A percentile compares a stretch with the other conserved stretches of the same genome.
These are phyloP conservation scores for Maudiozyma turicensis DNA, from an alignment of 805 yeast species.

Conservation along the genomic window DNA sequence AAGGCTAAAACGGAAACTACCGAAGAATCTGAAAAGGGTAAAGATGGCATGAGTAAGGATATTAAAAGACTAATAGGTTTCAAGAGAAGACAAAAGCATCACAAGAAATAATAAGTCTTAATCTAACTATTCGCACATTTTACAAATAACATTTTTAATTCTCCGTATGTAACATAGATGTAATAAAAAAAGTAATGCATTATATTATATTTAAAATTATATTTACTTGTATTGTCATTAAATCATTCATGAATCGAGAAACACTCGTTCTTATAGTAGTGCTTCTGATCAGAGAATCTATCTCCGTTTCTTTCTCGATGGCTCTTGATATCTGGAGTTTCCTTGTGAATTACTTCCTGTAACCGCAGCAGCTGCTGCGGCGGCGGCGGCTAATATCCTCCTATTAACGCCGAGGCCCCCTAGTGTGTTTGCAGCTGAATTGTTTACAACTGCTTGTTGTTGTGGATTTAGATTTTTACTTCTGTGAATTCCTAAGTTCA, in stretches of 20 bases:
- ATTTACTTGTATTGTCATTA: background rate
- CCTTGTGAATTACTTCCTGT: slow-evolving; percentile 20
- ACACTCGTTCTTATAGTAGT: too few relatives aligned
- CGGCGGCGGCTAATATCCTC: slow-evolving; percentile 31
- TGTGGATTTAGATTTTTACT: slow-evolving; percentile 14
- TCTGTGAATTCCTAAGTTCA: slow-evolving; percentile 20
- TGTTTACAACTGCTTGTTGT: slow-evolving; percentile 14
- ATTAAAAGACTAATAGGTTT: slow-evolving; percentile 56
- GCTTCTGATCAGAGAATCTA: slow-evolving; percentile 2
- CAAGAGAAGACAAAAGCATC: slow-evolving; percentile 56
- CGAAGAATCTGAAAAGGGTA: slow-evolving; percentile 8
- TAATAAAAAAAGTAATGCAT: slow-evolving; percentile 1
- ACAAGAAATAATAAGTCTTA: slow-evolving; percentile 24
- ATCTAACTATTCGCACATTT: background rate
- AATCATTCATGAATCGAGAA: background rate
- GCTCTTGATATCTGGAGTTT: slow-evolving; percentile 15
- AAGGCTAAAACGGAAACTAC: slow-evolving; percentile 15
- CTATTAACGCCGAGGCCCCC: slow-evolving; percentile 30
- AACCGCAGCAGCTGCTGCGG: slow-evolving; percentile 31
- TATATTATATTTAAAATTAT: background rate
- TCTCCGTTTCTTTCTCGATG: slow-evolving; percentile 23
- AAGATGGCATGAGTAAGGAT: slow-evolving; percentile 40
- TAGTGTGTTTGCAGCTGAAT: slow-evolving; percentile 18
- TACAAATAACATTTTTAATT: background rate
- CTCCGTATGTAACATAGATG: background rate